Conservation (phyloP, 345 rosid genomes). For the Arabis hirsuta region DNA sequence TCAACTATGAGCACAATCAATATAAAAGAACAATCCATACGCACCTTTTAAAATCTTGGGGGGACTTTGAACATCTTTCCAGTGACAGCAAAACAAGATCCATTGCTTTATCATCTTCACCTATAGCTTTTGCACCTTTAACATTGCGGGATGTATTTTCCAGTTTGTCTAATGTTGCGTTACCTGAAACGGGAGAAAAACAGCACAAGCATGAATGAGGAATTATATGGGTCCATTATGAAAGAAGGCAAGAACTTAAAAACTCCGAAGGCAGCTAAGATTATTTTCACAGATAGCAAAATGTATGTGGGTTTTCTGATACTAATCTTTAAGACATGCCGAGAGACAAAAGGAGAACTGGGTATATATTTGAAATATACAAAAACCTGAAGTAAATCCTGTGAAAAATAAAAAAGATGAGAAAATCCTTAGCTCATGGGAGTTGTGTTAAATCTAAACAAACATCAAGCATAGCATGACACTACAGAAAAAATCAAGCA, state of each 20-base stretch:
- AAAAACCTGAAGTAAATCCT: slow-evolving; percentile 20
- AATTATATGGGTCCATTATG: slow-evolving; percentile 10
- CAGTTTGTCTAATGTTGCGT: slow-evolving; percentile 64
- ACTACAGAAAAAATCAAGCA: neutral
- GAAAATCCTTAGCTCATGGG: slow-evolving; percentile 12
- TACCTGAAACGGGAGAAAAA: slow-evolving; percentile 55
- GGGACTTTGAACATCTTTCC: slow-evolving; percentile 72
- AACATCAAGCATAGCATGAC: slow-evolving; percentile 8
- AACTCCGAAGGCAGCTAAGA: slow-evolving; percentile 13
- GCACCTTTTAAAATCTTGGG: slow-evolving; percentile 61
- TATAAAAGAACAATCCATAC: neutral
- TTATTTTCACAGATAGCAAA: slow-evolving; percentile 18
- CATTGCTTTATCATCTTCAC: slow-evolving; percentile 78
- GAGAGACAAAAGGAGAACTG: neutral
- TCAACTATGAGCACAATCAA: slow-evolving; percentile 12
- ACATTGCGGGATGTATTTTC: slow-evolving; percentile 83
- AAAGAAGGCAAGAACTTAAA: slow-evolving; percentile 9
- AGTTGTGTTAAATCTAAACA: slow-evolving; percentile 11
- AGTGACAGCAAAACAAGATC: slow-evolving; percentile 64
- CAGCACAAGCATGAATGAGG: slow-evolving; percentile 4
- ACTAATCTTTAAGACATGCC: slow-evolving; percentile 21
- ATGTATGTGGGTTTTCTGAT: slow-evolving; percentile 9
- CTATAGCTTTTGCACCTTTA: slow-evolving; percentile 81
- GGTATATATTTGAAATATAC: slow-evolving; percentile 17
- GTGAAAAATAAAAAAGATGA: neutral